phyloP scores from a whole-genome alignment of 306 rosid species.

The Fragaria ananassa region DNA sequence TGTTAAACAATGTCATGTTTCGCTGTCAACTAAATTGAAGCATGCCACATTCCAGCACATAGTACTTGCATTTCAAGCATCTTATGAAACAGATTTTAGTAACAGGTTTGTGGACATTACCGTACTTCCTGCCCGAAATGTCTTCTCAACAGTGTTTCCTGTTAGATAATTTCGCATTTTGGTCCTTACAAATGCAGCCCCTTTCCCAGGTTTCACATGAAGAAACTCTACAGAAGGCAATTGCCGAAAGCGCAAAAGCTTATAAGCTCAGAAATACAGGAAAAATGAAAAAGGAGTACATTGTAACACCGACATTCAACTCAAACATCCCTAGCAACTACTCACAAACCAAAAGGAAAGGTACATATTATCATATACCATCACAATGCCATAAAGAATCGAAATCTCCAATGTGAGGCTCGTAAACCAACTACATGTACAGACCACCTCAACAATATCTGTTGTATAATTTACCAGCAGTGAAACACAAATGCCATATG shows the following conservation, averaged over 20 bases:
- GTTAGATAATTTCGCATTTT: constrained; percentile 76
- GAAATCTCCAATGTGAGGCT: background rate
- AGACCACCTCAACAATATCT: background rate
- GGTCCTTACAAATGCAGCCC: constrained; percentile 97
- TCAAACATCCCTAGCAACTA: background rate
- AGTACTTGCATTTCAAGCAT: background rate
- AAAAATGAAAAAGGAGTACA: background rate
- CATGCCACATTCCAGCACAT: background rate
- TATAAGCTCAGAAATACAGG: background rate
- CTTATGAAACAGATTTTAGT: background rate
- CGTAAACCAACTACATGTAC: background rate
- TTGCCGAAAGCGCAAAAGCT: background rate
- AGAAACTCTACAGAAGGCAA: constrained; percentile 67
- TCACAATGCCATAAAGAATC: background rate
- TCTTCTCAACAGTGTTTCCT: constrained; percentile 85
- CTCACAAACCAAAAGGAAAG: background rate
- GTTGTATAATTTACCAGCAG: background rate
- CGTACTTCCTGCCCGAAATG: constrained; percentile 89
- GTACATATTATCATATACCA: background rate
- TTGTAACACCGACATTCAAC: background rate
- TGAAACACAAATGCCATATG: background rate
- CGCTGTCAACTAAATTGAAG: background rate
- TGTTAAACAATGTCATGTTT: background rate
- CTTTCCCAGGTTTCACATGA: constrained; percentile 96
- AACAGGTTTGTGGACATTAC: constrained; percentile 35